Conservation (phyloP, 1,284 basidiomycete species). For the Cryptococcus maquisensis region DNA sequence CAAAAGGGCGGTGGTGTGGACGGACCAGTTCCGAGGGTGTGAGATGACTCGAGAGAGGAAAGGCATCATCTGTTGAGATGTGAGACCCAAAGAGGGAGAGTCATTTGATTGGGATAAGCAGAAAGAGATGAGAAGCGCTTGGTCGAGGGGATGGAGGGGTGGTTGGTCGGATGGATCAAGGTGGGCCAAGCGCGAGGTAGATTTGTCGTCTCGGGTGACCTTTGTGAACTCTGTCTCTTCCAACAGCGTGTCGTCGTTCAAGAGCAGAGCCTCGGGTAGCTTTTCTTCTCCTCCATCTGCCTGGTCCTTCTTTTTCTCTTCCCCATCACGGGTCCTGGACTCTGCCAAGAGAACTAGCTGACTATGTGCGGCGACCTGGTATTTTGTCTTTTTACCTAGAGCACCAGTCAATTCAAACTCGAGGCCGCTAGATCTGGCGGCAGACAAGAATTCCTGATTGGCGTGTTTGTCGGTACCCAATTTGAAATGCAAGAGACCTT, state of each 20-base stretch:
- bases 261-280: constrained; percentile 70
- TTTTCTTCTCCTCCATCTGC: not conserved
- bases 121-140: constrained; percentile 80
- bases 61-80: constrained; percentile 81
- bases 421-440: constrained; percentile 71
- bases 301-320: constrained; percentile 15
- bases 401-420: constrained; percentile 91
- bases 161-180: constrained; percentile 82
- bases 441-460: constrained; percentile 71
- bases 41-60: constrained; percentile 80
- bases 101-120: constrained; percentile 86
- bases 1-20: constrained; percentile 89
- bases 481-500: constrained; percentile 73
- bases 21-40: constrained; percentile 85
- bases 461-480: constrained; percentile 69
- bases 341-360: constrained; percentile 94
- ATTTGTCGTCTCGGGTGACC: constrained; percentile 22
- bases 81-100: constrained; percentile 79
- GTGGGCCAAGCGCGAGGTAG: constrained; percentile 53
- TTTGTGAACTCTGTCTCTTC: constrained; percentile 86
- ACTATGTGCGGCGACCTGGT: constrained; percentile 76
- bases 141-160: constrained; percentile 80
- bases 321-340: constrained; percentile 58
- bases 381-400: constrained; percentile 90
- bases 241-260: constrained; percentile 95